Evolutionary conservation across 164 flowering plant genomes (phyloP).

Genomic region (Tinospora cordifolia): DNA sequence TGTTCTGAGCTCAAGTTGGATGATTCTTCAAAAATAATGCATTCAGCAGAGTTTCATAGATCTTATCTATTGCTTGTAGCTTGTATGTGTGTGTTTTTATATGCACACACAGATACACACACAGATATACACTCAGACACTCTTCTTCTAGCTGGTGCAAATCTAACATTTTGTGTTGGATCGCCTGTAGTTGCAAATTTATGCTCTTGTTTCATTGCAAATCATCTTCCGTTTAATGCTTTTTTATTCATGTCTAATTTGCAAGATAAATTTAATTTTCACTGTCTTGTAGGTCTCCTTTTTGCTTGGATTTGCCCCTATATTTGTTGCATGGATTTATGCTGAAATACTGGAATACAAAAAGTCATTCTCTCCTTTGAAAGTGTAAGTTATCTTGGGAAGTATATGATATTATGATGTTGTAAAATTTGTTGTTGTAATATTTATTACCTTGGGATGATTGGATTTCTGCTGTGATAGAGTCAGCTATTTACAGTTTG

Average conservation of each 20-base stretch:
- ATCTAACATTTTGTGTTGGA: background rate
- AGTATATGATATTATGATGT: slow-evolving; percentile 1
- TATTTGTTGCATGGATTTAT: slow-evolving; percentile 81
- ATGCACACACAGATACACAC: background rate
- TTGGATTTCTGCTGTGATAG: no score
- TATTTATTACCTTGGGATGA: no score
- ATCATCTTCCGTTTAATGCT: background rate
- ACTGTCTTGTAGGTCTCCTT: slow-evolving; percentile 61
- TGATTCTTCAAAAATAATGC: no score
- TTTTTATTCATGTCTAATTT: background rate
- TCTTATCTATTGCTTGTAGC: no score
- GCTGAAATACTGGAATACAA: slow-evolving; percentile 69
- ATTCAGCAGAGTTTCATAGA: no score
- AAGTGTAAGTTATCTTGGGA: slow-evolving; percentile 59
- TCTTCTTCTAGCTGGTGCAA: background rate
- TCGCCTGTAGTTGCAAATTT: background rate
- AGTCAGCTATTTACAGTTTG: no score
- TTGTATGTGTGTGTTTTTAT: background rate
- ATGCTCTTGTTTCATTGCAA: background rate
- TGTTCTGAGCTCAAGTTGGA: no score
- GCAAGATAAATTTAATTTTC: background rate
- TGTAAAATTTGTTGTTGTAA: background rate
- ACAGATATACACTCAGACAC: background rate
- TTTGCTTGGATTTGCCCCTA: slow-evolving; percentile 70
- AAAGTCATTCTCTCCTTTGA: slow-evolving; percentile 44